These are phyloP conservation scores for Sporobolomyces phaffii DNA, from an alignment of 768 basidiomycete genomes.

Conservation along the genomic window DNA sequence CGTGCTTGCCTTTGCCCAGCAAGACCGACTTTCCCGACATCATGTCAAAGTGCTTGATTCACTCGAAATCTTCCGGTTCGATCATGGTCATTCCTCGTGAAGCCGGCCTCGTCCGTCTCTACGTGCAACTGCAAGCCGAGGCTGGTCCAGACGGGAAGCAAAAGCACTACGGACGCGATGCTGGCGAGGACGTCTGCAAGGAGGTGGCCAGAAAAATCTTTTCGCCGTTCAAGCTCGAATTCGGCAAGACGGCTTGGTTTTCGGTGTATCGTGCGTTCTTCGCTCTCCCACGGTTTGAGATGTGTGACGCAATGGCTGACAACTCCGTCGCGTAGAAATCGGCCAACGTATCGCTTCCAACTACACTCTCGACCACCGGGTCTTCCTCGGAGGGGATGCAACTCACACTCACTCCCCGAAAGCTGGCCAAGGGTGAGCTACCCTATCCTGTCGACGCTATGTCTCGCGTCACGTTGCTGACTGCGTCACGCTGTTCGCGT, in stretches of 20 bases:
- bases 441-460: too few relatives aligned
- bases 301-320: too few relatives aligned
- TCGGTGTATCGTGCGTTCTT: conserved; percentile 40
- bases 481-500: neutral
- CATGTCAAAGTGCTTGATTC: conserved; percentile 52
- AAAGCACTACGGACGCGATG: conserved; percentile 36
- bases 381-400: conserved; percentile 43
- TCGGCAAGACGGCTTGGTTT: conserved; percentile 44
- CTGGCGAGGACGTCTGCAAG: conserved; percentile 42
- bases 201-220: conserved; percentile 43
- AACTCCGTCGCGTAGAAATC: conserved; percentile 25
- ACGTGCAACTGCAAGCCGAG: conserved; percentile 41
- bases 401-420: conserved; percentile 44
- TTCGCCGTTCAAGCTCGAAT: conserved; percentile 41
- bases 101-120: conserved; percentile 36
- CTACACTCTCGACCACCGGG: conserved; percentile 43
- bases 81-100: conserved; percentile 68
- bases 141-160: conserved; percentile 34
- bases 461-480: too few relatives aligned
- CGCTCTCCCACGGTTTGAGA: neutral
- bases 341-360: conserved; percentile 43
- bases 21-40: conserved; percentile 72
- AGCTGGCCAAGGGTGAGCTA: conserved; percentile 38
- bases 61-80: conserved; percentile 54
- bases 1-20: neutral